phyloP scores from a whole-genome alignment of 352 stramenopile genomes.

The Pythium apleroticum region DNA sequence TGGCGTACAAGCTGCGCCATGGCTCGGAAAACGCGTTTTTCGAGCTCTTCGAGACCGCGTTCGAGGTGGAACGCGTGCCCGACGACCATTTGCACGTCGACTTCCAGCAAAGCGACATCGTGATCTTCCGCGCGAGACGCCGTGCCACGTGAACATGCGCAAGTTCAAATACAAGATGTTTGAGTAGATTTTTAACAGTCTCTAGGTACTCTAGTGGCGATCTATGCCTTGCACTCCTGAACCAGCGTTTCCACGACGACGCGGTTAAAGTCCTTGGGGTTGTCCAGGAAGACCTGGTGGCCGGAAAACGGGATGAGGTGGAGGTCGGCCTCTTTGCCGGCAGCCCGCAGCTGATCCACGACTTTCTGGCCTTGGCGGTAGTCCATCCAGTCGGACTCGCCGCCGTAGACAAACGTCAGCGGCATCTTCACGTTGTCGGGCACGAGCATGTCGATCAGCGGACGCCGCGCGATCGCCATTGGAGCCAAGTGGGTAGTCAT shows the following conservation, averaged over 20 bases:
- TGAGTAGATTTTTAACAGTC: not conserved
- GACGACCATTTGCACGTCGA: constrained; percentile 56
- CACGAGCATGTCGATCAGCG: constrained; percentile 60
- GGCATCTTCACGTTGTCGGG: constrained; percentile 71
- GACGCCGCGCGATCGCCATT: constrained; percentile 62
- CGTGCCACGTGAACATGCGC: constrained; percentile 13
- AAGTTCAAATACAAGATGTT: not conserved
- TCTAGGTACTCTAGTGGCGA: not conserved
- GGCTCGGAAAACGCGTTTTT: constrained; percentile 72
- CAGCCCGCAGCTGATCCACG: constrained; percentile 51
- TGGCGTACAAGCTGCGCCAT: constrained; percentile 80
- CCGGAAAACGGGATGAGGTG: constrained; percentile 61
- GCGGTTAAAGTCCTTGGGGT: constrained; percentile 66
- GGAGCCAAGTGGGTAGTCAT: constrained; percentile 79
- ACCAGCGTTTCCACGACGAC: constrained; percentile 48
- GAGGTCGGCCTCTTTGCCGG: constrained; percentile 40
- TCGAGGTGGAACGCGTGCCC: constrained; percentile 44
- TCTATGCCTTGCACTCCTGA: constrained; percentile 7
- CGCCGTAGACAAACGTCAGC: constrained; percentile 81
- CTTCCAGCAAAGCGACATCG: constrained; percentile 67
- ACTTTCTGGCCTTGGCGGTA: constrained; percentile 63
- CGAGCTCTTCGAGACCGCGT: constrained; percentile 42
- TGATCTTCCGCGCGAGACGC: constrained; percentile 52
- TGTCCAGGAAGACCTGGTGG: constrained; percentile 87
- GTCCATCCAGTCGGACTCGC: constrained; percentile 87